These are phyloP conservation scores for Fusarium humuli DNA, from an alignment of 2,329 filamentous ascomycete genomes.

Conservation along the genomic window DNA sequence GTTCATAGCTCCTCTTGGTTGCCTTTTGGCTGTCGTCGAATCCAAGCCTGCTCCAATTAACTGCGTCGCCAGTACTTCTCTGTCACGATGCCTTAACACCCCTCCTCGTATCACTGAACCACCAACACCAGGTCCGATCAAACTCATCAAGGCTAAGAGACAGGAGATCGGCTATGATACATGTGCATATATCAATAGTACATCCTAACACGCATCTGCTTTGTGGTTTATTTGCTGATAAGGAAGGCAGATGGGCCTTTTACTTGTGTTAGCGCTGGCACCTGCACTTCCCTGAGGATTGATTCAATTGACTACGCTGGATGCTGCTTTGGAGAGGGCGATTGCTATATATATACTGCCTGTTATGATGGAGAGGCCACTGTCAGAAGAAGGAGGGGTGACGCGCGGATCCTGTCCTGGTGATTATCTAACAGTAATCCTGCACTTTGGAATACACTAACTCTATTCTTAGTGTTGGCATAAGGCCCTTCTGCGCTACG, in stretches of 20 bases:
- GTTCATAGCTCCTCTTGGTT: accelerated
- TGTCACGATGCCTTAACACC: accelerated
- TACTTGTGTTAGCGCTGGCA: neutral
- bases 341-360: neutral
- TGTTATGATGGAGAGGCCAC: neutral
- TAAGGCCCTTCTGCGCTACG: neutral
- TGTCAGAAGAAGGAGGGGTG: neutral
- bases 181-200: neutral
- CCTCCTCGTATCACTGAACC: neutral
- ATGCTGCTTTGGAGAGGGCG: neutral
- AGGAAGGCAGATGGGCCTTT: neutral
- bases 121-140: accelerated
- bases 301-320: accelerated
- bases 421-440: neutral
- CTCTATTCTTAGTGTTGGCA: neutral
- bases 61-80: accelerated
- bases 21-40: accelerated
- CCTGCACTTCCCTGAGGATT: neutral
- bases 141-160: accelerated
- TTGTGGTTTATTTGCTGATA: neutral
- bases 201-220: accelerated
- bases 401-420: neutral
- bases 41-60: neutral
- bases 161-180: accelerated
- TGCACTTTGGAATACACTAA: neutral